Conservation (phyloP, 148 eudicot genomes). For the Bassia scoparia region DNA sequence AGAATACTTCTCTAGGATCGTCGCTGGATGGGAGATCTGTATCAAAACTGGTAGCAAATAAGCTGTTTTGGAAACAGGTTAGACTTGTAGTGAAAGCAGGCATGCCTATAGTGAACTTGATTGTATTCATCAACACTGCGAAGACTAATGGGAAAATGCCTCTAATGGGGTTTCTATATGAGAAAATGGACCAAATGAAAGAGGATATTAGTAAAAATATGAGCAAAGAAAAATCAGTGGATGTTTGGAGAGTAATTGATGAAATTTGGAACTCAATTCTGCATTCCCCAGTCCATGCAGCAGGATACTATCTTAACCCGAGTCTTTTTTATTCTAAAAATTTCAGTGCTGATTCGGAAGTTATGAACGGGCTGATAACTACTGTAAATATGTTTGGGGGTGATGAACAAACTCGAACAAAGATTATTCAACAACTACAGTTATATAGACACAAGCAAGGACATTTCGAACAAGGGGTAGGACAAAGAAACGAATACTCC, state of each 20-base stretch:
- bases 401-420: neutral
- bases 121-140: constrained; percentile 20
- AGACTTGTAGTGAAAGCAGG: constrained; percentile 10
- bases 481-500: too few relatives aligned
- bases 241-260: constrained; percentile 22
- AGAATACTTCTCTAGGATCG: neutral
- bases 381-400: constrained; percentile 5
- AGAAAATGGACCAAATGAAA: constrained; percentile 33
- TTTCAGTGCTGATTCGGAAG: constrained; percentile 7
- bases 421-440: neutral
- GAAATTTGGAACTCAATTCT: constrained; percentile 25
- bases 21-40: constrained; percentile 12
- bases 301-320: constrained; percentile 35
- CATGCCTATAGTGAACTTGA: constrained; percentile 24
- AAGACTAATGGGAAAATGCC: constrained; percentile 22
- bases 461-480: too few relatives aligned
- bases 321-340: constrained; percentile 18
- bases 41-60: constrained; percentile 16
- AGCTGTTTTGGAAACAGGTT: constrained; percentile 22
- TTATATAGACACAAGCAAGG: too few relatives aligned
- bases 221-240: constrained; percentile 2
- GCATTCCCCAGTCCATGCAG: constrained; percentile 35
- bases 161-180: constrained; percentile 31
- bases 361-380: neutral
- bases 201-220: constrained; percentile 19